Base-by-base conservation (phyloP, 306 rosid species). In the Amphicarpaea edgeworthii region DNA sequence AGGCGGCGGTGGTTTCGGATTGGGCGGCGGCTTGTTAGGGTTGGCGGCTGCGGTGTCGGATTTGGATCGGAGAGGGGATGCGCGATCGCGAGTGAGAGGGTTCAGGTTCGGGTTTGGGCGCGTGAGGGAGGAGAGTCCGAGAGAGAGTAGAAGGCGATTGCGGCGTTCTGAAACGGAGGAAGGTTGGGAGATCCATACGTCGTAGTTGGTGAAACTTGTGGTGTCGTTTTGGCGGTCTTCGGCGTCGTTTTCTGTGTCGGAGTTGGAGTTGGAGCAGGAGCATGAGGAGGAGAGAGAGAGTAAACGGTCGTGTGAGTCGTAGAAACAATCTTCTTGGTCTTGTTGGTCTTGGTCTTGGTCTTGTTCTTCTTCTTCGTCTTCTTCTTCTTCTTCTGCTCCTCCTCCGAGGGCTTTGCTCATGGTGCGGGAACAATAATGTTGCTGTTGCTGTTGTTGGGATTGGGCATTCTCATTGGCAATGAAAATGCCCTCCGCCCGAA, bases 131-230 rank as follows among this genome's bases (percentile, higher is more conserved):
- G 88, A 82, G 46, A 95, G 96, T 14, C 99, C 98, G 82, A 95
- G 76, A 54, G 91, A 85, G 5, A 84, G 88, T 53, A 95, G 90
- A 12, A 95, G 96, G 7, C 90, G 86, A 2, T 69, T 55, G 12
- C 99, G 96, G 70, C 99, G 99, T 74, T 95, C 99, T 17, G 91
- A 88, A 34, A 95, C 88, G 38, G 99, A 92, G 38, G 93, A 86
- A 1, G 98, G 97, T 73, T 92, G 92, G 78, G 97, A 89, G 96
- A 89, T 90, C 99, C 99, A 95, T 19, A 95, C 62, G 32, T 92
- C 98, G 84, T 92, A 95, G 57, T 88, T 83, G 86, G 57, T 70
- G 17, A 84, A 81, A 65, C 62, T 74, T 80, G 4, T 28, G 6
- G 65, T 4, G 17, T 55, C 40, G 28, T 63, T 46, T 24, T 77